Evolutionary conservation across 208 protist genomes (phyloP).

Genomic region (Trypanosoma melophagium): DNA sequence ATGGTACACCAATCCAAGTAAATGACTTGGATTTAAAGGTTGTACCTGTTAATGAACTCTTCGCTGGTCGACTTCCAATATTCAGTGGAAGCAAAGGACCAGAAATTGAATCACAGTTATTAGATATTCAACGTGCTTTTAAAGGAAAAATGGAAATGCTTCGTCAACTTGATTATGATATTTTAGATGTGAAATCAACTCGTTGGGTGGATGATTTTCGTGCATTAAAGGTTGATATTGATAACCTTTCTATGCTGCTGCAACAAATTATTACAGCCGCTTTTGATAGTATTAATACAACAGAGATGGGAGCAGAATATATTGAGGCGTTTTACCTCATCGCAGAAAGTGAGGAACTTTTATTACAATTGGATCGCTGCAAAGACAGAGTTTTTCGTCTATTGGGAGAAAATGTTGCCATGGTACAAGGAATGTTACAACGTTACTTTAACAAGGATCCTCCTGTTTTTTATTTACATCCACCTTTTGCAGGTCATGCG

Average conservation of each 20-base stretch:
- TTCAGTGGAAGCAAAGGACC: conserved; percentile 95
- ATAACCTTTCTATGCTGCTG: conserved; percentile 97
- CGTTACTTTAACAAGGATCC: conserved; percentile 84
- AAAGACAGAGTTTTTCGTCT: conserved; percentile 91
- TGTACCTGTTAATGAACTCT: conserved; percentile 40
- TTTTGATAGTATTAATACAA: conserved; percentile 93
- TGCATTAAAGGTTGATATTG: conserved; percentile 94
- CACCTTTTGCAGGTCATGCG: conserved; percentile 87
- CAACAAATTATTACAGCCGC: conserved; percentile 95
- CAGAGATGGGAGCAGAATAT: conserved; percentile 92
- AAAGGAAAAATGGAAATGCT: conserved; percentile 91
- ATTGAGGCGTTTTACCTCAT: conserved; percentile 96
- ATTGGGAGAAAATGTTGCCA: conserved; percentile 79
- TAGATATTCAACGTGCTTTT: conserved; percentile 95
- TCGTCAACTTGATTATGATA: conserved; percentile 92
- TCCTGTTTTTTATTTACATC: conserved; percentile 90
- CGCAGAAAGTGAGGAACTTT: conserved; percentile 93
- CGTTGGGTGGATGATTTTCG: conserved; percentile 97
- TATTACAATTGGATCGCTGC: conserved; percentile 91
- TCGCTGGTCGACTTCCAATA: conserved; percentile 77
- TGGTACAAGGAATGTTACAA: conserved; percentile 93
- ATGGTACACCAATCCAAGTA: conserved; percentile 56
- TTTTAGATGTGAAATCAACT: conserved; percentile 97
- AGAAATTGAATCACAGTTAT: conserved; percentile 93
- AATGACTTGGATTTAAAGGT: conserved; percentile 60